phyloP scores from a whole-genome alignment of 495 filamentous ascomycete genomes.

The Mycothermus thermophilus region DNA sequence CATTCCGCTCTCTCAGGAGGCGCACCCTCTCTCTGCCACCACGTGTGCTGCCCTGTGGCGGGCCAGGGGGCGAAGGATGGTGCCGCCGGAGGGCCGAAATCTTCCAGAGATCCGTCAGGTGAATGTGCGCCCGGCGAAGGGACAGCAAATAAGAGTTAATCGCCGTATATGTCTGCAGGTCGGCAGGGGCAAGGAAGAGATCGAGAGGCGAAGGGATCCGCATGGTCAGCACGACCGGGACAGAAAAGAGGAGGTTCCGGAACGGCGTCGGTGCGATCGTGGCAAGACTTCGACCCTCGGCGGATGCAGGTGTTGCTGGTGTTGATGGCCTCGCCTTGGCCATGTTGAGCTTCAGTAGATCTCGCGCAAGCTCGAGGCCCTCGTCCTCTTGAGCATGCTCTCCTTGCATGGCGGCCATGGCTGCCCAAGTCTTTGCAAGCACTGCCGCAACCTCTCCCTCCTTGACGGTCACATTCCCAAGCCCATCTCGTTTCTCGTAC shows the following conservation, averaged over 20 bases:
- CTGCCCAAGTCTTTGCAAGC: constrained; percentile 60
- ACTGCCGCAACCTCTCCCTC: constrained; percentile 73
- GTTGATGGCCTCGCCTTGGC: constrained; percentile 27
- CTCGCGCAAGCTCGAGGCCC: constrained; percentile 68
- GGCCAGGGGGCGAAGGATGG: constrained; percentile 54
- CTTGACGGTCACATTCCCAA: constrained; percentile 53
- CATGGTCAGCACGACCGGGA: constrained; percentile 54
- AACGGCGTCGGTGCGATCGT: constrained; percentile 42
- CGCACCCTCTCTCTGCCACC: constrained; percentile 41
- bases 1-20: constrained; percentile 44
- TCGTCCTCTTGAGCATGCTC: constrained; percentile 59
- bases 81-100: constrained; percentile 60
- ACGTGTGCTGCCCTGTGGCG: constrained; percentile 45
- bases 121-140: constrained; percentile 67
- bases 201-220: constrained; percentile 70
- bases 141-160: constrained; percentile 80
- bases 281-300: constrained; percentile 8
- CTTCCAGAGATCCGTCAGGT: constrained; percentile 72
- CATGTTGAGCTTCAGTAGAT: constrained; percentile 56
- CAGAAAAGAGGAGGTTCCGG: constrained; percentile 69
- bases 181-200: constrained; percentile 63
- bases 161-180: constrained; percentile 63
- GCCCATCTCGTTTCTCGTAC: constrained; percentile 35
- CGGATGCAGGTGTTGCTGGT: constrained; percentile 11
- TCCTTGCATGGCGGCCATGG: constrained; percentile 55